Evolutionary conservation across 202 grass and related monocot genomes (phyloP), one percentile per base, ranked within the genome.

Genomic region (Cymbopogon flexuosus): DNA sequence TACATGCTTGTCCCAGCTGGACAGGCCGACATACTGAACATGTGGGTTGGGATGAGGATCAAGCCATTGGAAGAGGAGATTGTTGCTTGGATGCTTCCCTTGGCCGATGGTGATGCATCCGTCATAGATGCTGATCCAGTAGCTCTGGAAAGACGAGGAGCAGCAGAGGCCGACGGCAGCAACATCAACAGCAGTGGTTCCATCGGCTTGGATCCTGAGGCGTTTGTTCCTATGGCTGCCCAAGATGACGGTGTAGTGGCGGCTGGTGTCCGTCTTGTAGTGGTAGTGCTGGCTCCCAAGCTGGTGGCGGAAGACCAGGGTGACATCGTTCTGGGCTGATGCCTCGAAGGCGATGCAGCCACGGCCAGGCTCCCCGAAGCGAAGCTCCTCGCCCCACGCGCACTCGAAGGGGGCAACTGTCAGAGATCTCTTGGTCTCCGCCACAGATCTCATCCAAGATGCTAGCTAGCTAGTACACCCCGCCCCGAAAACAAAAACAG

Each of bases 1-100:
- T 8, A 98, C 95, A 56, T 94, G 95, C 58, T 94, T 98, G 69
- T 98, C 92, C 95, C 95, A 94, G 79, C 94, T 93, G 79, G 88
- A 94, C 24, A 98, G 70, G 27, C 95, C 95, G 0, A 98, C 73
- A 36, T 98, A 94, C 46, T 88, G 90, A 84, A 93, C 90, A 81
- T 86, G 83, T 45, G 54, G 77, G 80, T 87, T 92, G 81, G 90
- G 92, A 0, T 88, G 81, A 74, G 87, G 84, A 77, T 98, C 92
- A 7, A 86, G 84, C 91, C 92, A 98, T 49, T 93, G 87, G 81
- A 98, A 98, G 0, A 98, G 79, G 72, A 88, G 79, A 15, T 93
- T 93, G 34, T 80, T 91, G 80, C 84, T 92, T 27, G 95, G 92
- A 68, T 94, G 87, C 23, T 69, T 88, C 22, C 95, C 95, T 73